Percentiles rank a stretch among this genome's conserved stretches.
Evolutionary conservation across 495 filamentous ascomycete species (phyloP).

Genomic region (Melanomma pulvis-pyrius): DNA sequence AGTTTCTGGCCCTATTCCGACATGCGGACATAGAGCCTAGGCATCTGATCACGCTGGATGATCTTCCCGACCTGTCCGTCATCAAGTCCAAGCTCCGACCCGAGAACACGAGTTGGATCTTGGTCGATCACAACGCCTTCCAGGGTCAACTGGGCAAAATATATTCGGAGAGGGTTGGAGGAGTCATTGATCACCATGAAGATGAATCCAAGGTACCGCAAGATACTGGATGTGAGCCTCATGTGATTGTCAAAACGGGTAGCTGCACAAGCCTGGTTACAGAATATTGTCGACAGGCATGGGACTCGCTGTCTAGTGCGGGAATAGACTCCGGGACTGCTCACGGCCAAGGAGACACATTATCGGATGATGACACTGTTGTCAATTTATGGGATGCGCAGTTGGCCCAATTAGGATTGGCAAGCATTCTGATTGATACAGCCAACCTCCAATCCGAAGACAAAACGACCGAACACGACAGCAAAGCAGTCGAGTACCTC

Average conservation of each 20-base stretch:
- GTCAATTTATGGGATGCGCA: conserved; percentile 55
- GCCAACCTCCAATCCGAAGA: conserved; percentile 66
- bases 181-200: conserved; percentile 91
- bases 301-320: conserved; percentile 52
- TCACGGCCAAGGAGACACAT: conserved; percentile 38
- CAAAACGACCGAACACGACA: conserved; percentile 76
- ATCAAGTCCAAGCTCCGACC: conserved; percentile 42
- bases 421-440: conserved; percentile 84
- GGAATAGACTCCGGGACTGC: conserved; percentile 41
- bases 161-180: conserved; percentile 56
- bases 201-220: conserved; percentile 71
- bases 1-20: conserved; percentile 61
- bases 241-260: conserved; percentile 67
- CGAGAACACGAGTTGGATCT: conserved; percentile 56
- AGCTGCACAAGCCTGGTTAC: conserved; percentile 82
- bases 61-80: conserved; percentile 44
- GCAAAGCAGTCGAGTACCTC: conserved; percentile 64
- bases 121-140: conserved; percentile 90
- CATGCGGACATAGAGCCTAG: conserved; percentile 45
- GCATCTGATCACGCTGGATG: conserved; percentile 51
- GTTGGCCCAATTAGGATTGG: conserved; percentile 75
- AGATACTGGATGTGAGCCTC: conserved; percentile 50
- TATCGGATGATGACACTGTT: conserved; percentile 40
- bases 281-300: conserved; percentile 59
- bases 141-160: conserved; percentile 56